Conservation (phyloP, 164 flowering plant species). For the Litsea cubeba region DNA sequence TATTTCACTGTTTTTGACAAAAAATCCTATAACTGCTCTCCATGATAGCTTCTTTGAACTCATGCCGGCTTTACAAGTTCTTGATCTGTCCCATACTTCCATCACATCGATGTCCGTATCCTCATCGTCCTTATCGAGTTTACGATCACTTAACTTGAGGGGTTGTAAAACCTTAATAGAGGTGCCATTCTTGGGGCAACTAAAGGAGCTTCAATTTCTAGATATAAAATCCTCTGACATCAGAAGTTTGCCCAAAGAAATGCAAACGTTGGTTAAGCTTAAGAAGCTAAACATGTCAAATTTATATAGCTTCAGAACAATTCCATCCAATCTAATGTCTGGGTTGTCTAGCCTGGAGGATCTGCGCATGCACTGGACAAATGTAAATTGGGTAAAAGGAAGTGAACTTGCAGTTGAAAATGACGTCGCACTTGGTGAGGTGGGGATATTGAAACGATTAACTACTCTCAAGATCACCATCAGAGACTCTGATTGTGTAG, state of each 20-base stretch:
- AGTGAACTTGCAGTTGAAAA: not conserved
- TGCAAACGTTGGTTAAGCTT: not conserved
- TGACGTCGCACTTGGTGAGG: not conserved
- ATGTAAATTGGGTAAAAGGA: not conserved
- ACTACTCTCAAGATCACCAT: not conserved
- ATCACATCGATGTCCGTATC: not conserved
- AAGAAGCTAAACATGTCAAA: not conserved
- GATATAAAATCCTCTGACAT: not conserved
- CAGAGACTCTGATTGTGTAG: not conserved
- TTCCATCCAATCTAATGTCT: not conserved
- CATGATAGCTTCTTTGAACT: not conserved
- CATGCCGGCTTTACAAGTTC: constrained; percentile 2
- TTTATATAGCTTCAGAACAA: not conserved
- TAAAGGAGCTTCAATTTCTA: constrained; percentile 1
- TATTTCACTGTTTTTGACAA: not conserved
- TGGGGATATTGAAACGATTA: not conserved
- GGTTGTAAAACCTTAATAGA: not conserved
- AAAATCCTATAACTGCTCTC: not conserved
- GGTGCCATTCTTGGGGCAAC: not conserved
- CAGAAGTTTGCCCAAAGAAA: not conserved
- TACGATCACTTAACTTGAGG: not conserved
- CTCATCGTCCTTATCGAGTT: not conserved
- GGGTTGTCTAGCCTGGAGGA: not conserved
- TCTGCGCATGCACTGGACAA: not conserved
- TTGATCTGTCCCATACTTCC: not conserved